Conservation (phyloP, 768 basidiomycete genomes). For the Scleroderma bovista region DNA sequence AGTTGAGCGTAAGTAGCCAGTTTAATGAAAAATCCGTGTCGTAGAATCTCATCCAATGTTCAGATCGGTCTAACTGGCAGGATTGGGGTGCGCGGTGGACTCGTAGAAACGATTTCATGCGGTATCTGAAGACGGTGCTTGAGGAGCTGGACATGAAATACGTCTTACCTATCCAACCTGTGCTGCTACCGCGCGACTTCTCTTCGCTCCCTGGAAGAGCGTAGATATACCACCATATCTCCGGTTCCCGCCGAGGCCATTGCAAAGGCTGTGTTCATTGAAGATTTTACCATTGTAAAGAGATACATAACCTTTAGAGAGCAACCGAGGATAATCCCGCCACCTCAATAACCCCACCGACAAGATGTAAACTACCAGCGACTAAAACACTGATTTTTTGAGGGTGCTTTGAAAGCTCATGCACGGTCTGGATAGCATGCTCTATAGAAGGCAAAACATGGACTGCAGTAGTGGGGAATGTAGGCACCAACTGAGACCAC, state of each 20-base stretch:
- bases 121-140: conserved; percentile 59
- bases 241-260: no score
- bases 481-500: conserved; percentile 62
- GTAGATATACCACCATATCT: no score
- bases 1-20: conserved; percentile 56
- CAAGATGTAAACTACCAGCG: conserved; percentile 87
- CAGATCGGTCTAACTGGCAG: conserved; percentile 80
- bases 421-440: conserved; percentile 72
- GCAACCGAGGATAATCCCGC: conserved; percentile 72
- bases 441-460: conserved; percentile 86
- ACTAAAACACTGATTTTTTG: conserved; percentile 63
- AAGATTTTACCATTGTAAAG: conserved; percentile 20
- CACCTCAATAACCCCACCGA: conserved; percentile 92
- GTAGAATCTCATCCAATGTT: conserved; percentile 1
- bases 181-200: conserved; percentile 41
- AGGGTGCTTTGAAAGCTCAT: conserved; percentile 30
- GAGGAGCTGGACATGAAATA: conserved; percentile 75
- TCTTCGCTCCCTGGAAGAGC: not conserved
- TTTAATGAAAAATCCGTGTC: not conserved
- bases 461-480: conserved; percentile 54
- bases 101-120: conserved; percentile 73
- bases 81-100: conserved; percentile 81
- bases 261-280: conserved; percentile 26
- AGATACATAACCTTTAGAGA: conserved; percentile 32
- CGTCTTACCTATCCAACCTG: conserved; percentile 66